phyloP scores from a whole-genome alignment of 306 rosid genomes.

The Spatholobus suberectus region DNA sequence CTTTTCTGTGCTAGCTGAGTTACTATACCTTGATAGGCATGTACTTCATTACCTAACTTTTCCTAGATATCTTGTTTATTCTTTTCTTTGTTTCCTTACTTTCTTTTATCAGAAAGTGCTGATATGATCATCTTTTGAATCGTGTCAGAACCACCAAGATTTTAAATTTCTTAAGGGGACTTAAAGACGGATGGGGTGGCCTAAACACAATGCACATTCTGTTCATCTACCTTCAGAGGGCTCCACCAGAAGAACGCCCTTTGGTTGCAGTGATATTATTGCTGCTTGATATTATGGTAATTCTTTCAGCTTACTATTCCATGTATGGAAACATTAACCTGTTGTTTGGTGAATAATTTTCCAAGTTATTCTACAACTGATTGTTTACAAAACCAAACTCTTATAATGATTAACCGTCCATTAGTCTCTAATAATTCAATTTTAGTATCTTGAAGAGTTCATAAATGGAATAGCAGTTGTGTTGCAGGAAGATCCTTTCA shows the following conservation, averaged over 20 bases:
- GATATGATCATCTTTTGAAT: slow-evolving; percentile 25
- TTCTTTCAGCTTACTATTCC: neutral
- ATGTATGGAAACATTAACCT: neutral
- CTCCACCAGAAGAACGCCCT: slow-evolving; percentile 59
- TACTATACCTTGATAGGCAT: slow-evolving; percentile 73
- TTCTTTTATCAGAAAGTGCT: slow-evolving; percentile 13
- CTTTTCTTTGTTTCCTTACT: neutral
- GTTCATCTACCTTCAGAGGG: slow-evolving; percentile 60
- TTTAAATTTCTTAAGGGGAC: slow-evolving; percentile 52
- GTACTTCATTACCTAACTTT: neutral
- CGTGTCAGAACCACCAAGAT: slow-evolving; percentile 61
- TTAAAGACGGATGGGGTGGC: slow-evolving; percentile 71
- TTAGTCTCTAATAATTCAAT: neutral
- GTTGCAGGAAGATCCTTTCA: slow-evolving; percentile 72
- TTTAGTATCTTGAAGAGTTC: slow-evolving; percentile 43
- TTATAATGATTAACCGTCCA: neutral
- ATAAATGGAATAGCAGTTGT: slow-evolving; percentile 63
- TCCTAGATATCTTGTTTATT: neutral
- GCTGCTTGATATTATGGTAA: slow-evolving; percentile 76
- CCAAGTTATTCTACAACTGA: neutral
- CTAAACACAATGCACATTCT: slow-evolving; percentile 68
- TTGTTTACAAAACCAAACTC: neutral
- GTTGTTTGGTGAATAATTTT: neutral
- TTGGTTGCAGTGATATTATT: slow-evolving; percentile 61
- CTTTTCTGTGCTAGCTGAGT: slow-evolving; percentile 57